Conservation (phyloP, 768 basidiomycete species). For the Tubosaeta sp. region DNA sequence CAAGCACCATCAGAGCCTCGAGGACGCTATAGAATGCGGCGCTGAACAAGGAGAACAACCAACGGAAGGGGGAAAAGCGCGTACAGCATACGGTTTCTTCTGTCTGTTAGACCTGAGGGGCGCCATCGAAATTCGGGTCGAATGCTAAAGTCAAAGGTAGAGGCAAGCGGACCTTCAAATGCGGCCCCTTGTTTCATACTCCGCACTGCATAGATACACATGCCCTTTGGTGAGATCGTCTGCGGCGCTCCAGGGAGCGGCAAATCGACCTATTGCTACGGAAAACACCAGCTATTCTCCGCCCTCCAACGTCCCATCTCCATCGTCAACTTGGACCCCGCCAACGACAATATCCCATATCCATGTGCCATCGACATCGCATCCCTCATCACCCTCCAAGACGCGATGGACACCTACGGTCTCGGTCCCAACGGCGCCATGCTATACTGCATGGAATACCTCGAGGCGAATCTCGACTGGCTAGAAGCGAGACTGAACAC, state of each 20-base stretch:
- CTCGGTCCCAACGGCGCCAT: conserved; percentile 96
- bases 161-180: not conserved
- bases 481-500: conserved; percentile 63
- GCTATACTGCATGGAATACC: conserved; percentile 95
- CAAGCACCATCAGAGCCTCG: conserved; percentile 59
- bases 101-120: conserved; percentile 28
- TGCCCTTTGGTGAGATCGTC: conserved; percentile 88
- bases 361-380: conserved; percentile 86
- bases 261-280: conserved; percentile 85
- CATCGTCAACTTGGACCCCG: conserved; percentile 94
- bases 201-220: conserved; percentile 22
- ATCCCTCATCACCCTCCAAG: conserved; percentile 78
- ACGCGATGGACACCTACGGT: conserved; percentile 78
- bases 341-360: conserved; percentile 86
- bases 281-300: conserved; percentile 84
- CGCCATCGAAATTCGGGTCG: conserved; percentile 16
- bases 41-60: not conserved
- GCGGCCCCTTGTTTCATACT: not conserved
- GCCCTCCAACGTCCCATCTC: conserved; percentile 84
- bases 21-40: conserved; percentile 47
- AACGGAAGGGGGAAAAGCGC: conserved; percentile 5
- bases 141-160: not conserved
- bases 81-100: conserved; percentile 43
- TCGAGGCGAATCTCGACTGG: conserved; percentile 94
- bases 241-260: conserved; percentile 84